Evolutionary conservation across 139 green algal species (phyloP), one percentile per base, ranked within the genome.

Genomic region (Diplosphaera chodatii): DNA sequence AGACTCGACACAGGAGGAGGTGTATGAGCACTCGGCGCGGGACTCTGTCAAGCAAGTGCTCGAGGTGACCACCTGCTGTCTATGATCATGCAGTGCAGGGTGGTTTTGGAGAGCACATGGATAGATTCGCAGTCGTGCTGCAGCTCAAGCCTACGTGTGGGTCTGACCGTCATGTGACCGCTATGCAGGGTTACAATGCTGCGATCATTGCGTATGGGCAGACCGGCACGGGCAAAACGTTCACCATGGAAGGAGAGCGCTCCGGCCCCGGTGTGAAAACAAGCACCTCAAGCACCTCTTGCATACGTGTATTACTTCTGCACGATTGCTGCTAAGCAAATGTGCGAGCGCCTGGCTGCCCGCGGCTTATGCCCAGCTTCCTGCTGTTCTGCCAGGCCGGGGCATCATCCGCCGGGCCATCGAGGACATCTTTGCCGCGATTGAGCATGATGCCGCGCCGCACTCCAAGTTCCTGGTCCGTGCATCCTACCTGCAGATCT

Each of bases 401-500:
- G 93, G 93, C 71, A 96, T 98, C 84, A 96, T 98, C 64, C 92
- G 92, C 1, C 82, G 93, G 29, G 89, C 92, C 6, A 89, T 98
- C 34, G 90, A 98, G 64, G 93, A 98, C 78, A 91, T 98, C 28
- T 98, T 98, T 78, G 78, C 70, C 20, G 82, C 83, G 77, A 98
- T 98, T 79, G 76, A 93, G 63, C 89, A 85, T 63, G 92, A 96
- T 78, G 80, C 83, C 3, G 86, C 74, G 4, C 62, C 80, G 23
- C 64, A 76, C 68, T 92, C 74, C 75, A 97, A 96, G 82, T 98
- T 94, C 79, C 89, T 98, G 30, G 94, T 98, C 4, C 87, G 93
- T 0, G 90, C 91, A 3, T 92, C 89, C 0, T 97, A 97, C 80
- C 79, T 98, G 13, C 94, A 97, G 81, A 98, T 98, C 68, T 98